phyloP scores from a whole-genome alignment of 2,329 filamentous ascomycete species.

The Corynespora cassiicola region DNA sequence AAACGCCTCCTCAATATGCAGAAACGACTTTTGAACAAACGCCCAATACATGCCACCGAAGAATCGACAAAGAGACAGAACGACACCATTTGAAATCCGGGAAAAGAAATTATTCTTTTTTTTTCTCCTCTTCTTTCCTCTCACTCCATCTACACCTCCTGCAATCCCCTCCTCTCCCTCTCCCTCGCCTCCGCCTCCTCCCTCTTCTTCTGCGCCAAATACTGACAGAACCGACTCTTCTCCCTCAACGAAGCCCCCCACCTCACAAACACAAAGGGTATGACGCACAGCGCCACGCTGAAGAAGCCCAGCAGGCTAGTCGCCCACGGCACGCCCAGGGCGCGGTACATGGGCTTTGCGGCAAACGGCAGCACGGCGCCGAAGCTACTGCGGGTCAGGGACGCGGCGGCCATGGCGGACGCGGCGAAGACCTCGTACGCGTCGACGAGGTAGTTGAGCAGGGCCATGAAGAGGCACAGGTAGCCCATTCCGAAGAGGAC shows the following conservation, averaged over 20 bases:
- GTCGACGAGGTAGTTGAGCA: slow-evolving; percentile 67
- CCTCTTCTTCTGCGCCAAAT: slow-evolving; percentile 52
- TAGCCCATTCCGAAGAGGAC: slow-evolving; percentile 55
- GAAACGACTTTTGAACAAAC: too few relatives aligned
- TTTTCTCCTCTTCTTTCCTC: too few relatives aligned
- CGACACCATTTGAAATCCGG: too few relatives aligned
- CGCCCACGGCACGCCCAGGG: slow-evolving; percentile 73
- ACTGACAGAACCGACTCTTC: slow-evolving; percentile 67
- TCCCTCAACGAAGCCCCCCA: slow-evolving; percentile 62
- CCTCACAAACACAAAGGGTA: slow-evolving; percentile 65
- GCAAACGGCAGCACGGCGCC: slow-evolving; percentile 66
- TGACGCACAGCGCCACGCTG: slow-evolving; percentile 57
- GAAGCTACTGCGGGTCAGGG: slow-evolving; percentile 78
- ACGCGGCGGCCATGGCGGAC: slow-evolving; percentile 82
- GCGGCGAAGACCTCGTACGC: slow-evolving; percentile 79
- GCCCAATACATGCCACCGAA: too few relatives aligned
- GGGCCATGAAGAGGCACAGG: slow-evolving; percentile 58
- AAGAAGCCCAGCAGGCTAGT: slow-evolving; percentile 59
- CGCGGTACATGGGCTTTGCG: slow-evolving; percentile 66
- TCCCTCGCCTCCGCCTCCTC: slow-evolving; percentile 32
- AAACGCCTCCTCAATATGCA: too few relatives aligned
- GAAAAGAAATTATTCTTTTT: too few relatives aligned
- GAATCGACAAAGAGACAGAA: too few relatives aligned
- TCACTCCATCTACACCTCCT: too few relatives aligned
- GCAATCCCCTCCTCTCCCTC: slow-evolving; percentile 17